phyloP scores from a whole-genome alignment of 1,284 basidiomycete species.

The Acaromyces ingoldii region DNA sequence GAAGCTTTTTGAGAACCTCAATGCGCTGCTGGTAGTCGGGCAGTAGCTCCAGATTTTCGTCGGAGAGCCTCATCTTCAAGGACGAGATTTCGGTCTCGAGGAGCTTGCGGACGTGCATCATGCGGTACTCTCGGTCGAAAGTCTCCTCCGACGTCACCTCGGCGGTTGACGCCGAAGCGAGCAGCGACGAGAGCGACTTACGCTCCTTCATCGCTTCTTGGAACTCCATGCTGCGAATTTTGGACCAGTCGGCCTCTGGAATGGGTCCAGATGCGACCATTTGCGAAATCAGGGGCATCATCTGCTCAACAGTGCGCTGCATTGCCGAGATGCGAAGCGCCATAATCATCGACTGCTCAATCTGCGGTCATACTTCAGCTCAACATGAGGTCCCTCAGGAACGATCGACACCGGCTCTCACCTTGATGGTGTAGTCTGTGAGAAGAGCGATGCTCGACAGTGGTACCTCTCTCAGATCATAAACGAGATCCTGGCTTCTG shows the following conservation, averaged over 20 bases:
- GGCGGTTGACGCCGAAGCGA: too few species aligned
- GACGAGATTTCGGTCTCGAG: slow-evolving; percentile 67
- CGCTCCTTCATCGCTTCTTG: slow-evolving; percentile 72
- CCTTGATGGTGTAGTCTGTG: slow-evolving; percentile 66
- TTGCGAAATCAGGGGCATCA: slow-evolving; percentile 1
- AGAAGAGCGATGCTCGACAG: slow-evolving; percentile 73
- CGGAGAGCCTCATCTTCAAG: slow-evolving; percentile 62
- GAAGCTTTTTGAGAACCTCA: slow-evolving; percentile 78
- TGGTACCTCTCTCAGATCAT: slow-evolving; percentile 67
- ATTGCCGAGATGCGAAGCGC: slow-evolving; percentile 63
- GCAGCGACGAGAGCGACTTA: too few species aligned
- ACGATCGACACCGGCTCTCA: slow-evolving; percentile 6
- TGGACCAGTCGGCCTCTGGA: slow-evolving; percentile 65
- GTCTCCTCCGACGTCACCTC: slow-evolving; percentile 1
- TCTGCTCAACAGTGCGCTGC: slow-evolving; percentile 39
- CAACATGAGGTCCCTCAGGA: too few species aligned
- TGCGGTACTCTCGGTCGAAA: slow-evolving; percentile 60
- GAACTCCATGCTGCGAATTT: slow-evolving; percentile 80
- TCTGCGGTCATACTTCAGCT: slow-evolving; percentile 42
- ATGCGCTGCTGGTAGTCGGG: slow-evolving; percentile 96
- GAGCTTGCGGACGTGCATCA: slow-evolving; percentile 69
- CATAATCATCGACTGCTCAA: slow-evolving; percentile 47
- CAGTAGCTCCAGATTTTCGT: slow-evolving; percentile 92
- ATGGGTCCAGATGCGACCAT: background rate
- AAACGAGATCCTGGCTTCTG: slow-evolving; percentile 61